Evolutionary conservation across 305 asterid genomes (phyloP), one percentile per base, ranked within the genome.

Genomic region (Fraxinus velutina): DNA sequence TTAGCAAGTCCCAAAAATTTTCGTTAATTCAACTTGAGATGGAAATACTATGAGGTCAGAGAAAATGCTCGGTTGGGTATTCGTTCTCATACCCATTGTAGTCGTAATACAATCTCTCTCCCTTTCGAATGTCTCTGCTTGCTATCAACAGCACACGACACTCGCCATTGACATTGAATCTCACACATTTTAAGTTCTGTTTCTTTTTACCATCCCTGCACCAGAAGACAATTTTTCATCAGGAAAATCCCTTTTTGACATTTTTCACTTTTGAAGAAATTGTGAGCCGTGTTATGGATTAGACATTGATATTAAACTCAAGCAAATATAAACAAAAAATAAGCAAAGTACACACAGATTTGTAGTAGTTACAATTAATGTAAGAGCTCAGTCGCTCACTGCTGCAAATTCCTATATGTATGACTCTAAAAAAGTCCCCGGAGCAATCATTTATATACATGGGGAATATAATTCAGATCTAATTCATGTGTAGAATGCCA

Each of bases 191-290:
- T 62, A 93, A 91, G 70, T 95, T 95, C 85, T 85, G 95, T 82
- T 95, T 93, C 94, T 91, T 95, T 90, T 85, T 95, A 39, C 99
- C 98, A 55, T 86, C 93, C 78, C 98, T 95, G 93, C 88, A 86
- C 79, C 75, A 78, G 57, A 80, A 44, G 34, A 76, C 19, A 22
- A 7, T 33, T 2, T 47, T 6, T 60, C 68, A 50, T 60, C 44
- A 79, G 72, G 68, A 73, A 1, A 6, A 75, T 37, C 12, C 71
- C 10, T 3, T 27, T 60, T 60, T n/a, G 4, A 29, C 27, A 34
- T 5, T 47, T 70, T 21, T 21, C 72, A 62, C 33, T 21, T 19
- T 21, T 22, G 60, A 52, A 77, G 29, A 62, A 62, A 21, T 21
- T 17, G 29, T 8, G 0, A 39, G 47, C 12, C 13, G 13, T 8